Percentiles rank a stretch among this genome's conserved stretches.
Evolutionary conservation across 345 rosid species (phyloP).

Genomic region (Kandelia obovata): DNA sequence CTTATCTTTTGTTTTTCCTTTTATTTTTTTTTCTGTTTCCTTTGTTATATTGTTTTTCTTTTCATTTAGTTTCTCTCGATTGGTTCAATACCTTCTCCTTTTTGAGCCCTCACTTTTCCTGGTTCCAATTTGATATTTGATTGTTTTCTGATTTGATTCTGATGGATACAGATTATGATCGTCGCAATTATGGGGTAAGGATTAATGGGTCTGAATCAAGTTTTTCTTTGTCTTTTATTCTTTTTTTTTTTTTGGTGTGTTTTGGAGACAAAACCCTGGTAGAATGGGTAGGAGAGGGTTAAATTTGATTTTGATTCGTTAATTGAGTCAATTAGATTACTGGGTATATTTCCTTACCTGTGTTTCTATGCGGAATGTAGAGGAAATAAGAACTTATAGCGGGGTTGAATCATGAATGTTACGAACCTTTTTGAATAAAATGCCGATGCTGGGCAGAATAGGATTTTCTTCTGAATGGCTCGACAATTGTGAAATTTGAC

Average conservation of each 20-base stretch:
- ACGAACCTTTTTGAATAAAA: too few species aligned
- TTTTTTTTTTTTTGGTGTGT: neutral
- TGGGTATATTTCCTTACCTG: neutral
- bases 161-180: constrained; percentile 11
- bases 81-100: neutral
- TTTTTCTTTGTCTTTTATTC: neutral
- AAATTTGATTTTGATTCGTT: neutral
- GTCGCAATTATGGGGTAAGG: constrained; percentile 10
- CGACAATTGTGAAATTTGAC: too few species aligned
- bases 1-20: neutral
- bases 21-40: neutral
- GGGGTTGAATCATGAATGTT: too few species aligned
- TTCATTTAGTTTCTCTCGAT: neutral
- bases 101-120: neutral
- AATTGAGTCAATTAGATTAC: neutral
- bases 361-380: neutral
- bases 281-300: neutral
- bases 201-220: constrained; percentile 3
- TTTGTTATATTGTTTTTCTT: neutral
- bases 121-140: neutral
- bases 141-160: neutral
- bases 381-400: neutral
- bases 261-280: neutral
- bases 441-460: too few species aligned
- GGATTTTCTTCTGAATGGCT: too few species aligned